Evolutionary conservation across 176 grass and related monocot genomes (phyloP), one percentile per base, ranked within the genome.

Genomic region (Carex scoparia): DNA sequence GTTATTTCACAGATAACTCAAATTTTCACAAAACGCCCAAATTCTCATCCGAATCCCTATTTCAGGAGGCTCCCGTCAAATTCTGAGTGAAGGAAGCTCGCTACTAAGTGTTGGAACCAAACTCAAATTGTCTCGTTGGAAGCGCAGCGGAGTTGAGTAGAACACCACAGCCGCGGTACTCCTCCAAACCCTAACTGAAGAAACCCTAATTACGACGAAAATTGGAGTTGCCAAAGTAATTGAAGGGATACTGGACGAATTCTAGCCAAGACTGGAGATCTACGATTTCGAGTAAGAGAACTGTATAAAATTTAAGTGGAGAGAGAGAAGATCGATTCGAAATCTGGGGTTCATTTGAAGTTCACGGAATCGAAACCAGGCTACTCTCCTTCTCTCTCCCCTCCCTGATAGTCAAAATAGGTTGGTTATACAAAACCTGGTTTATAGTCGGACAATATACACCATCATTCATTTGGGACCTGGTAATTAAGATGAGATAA

Each of bases 11-110:
- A 73, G 2, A 76, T 42, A 73, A 64, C 46, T 83, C 81, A 38
- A 68, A 69, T 53, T 83, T 51, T 56, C 83, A 84, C 23, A 61
- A 83, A 84, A 80, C 87, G 75, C 90, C 89, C 82, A 81, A 58
- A 72, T 18, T 48, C 60, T 87, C 59, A 64, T 63, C 67, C 65
- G 51, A 71, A 81, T 55, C 83, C 78, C 58, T 71, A 33, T 38
- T 53, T 65, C 68, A 48, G 28, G 3, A 56, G 1, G 13, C 51
- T 23, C 51, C 28, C 49, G 28, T 78, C 11, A 78, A 78, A 57
- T 78, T 78, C 51, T 23, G 4, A 77, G 23, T 56, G 37, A 77
- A 55, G 5, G 12, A 37, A 79, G 14, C 74, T 37, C 0, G 14
- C 58, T 30, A 18, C 30, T 35, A 18, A 79, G 5, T 18, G 57